Evolutionary conservation across 192 early-diverging fungal genomes (phyloP), one percentile per base, ranked within the genome.

Genomic region (Backusella tarrabulga): DNA sequence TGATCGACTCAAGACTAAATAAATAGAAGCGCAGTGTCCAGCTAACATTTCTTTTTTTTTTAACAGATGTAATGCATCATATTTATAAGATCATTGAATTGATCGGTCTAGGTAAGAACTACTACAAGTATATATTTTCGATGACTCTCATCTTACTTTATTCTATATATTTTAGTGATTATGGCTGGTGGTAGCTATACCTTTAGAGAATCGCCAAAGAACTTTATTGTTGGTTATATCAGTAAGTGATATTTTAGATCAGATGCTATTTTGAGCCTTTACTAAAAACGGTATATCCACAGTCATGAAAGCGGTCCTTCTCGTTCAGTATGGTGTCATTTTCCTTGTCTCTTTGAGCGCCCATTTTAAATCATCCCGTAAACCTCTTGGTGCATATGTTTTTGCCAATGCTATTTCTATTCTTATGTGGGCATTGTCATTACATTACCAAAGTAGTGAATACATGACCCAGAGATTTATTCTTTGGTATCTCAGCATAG

Each of bases 401-500:
- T 66, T 41, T 54, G 77, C 76, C 14, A 83, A 79, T 66, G 19
- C 69, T 2, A 14, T 83, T 34, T 46, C 77, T 3, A 72, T 83
- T 29, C 67, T 79, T 36, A 41, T 83, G 12, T 83, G 81, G 81
- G 81, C 77, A 63, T 38, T 44, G 6, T 83, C 81, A 6, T 42
- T 83, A 0, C 9, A 70, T 21, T 78, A 71, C 34, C 67, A 42
- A 19, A 17, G 35, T 38, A 38, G 34, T 12, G 41, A 68, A 42
- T 21, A 60, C 6, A 42, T 38, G 11, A 34, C 54, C 4, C n/a
- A 29, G 6, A 78, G 86, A 11, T 81, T 80, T 14, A 26, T 63
- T 12, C 79, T 87, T 7, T 87, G 84, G 86, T 87, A 85, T 68
- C 42, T 83, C 7, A 83, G 80, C 15, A 84, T 85, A 26, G 73